Conservation (phyloP, 2,329 filamentous ascomycete genomes). For the Aspergillus sp. region DNA sequence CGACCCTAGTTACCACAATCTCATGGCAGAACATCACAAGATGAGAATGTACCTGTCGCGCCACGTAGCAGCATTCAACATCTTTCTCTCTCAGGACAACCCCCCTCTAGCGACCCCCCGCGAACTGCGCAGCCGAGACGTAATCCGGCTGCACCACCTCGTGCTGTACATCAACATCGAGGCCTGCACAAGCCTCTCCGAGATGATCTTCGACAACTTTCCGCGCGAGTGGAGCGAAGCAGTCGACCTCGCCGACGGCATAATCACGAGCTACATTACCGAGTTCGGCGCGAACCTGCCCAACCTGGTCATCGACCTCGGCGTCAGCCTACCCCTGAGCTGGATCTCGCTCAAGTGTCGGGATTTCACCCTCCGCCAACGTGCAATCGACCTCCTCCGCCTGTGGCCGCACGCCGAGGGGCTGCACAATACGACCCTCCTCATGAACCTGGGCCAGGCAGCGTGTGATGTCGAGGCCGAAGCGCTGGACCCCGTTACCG, state of each 20-base stretch:
- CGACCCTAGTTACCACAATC: background rate
- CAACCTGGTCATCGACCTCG: background rate
- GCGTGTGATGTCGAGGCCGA: background rate
- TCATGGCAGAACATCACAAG: background rate
- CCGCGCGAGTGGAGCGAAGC: background rate
- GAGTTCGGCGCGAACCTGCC: background rate
- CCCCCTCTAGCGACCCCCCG: too few relatives aligned
- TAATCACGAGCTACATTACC: background rate
- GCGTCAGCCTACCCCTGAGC: background rate
- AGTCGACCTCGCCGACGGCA: background rate
- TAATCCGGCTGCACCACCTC: background rate
- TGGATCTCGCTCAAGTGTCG: background rate
- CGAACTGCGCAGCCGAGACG: background rate
- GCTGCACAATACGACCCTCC: background rate
- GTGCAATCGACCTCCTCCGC: background rate
- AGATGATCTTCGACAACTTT: background rate
- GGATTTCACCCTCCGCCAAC: background rate
- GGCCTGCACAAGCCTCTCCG: background rate
- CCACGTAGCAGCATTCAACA: background rate
- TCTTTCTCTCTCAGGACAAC: too few relatives aligned
- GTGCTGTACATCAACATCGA: background rate
- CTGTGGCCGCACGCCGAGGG: background rate
- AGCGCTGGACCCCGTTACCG: background rate
- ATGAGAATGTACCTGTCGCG: background rate
- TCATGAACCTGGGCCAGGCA: background rate